Percentiles rank a stretch among this genome's conserved stretches.
phyloP scores from a whole-genome alignment of 306 rosid species.

The Hippophae rhamnoides region DNA sequence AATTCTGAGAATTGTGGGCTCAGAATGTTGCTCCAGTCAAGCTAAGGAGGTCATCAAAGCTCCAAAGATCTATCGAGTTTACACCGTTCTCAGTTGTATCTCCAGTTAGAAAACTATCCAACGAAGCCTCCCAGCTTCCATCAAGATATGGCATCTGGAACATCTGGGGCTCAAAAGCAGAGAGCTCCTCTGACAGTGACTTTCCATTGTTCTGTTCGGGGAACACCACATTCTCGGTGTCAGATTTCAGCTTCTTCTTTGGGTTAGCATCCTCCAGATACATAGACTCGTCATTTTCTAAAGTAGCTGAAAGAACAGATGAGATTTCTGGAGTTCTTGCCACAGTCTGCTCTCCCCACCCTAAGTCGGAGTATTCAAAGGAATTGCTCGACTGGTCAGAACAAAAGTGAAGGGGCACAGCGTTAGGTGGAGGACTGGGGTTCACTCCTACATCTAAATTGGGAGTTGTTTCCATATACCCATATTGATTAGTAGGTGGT shows the following conservation, averaged over 20 bases:
- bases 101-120: constrained; percentile 41
- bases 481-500: constrained; percentile 42
- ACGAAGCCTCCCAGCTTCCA: constrained; percentile 48
- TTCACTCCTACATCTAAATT: constrained; percentile 26
- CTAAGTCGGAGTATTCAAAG: constrained; percentile 58
- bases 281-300: constrained; percentile 40
- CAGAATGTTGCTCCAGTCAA: constrained; percentile 45
- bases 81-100: constrained; percentile 58
- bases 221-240: constrained; percentile 26
- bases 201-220: constrained; percentile 26
- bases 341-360: constrained; percentile 54
- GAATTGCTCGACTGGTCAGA: constrained; percentile 86
- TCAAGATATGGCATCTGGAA: too few species aligned
- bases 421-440: constrained; percentile 26
- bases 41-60: constrained; percentile 60
- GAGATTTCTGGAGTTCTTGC: constrained; percentile 75
- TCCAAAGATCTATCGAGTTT: constrained; percentile 63
- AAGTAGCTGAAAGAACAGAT: constrained; percentile 48
- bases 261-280: constrained; percentile 42
- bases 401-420: constrained; percentile 33
- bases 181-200: constrained; percentile 69
- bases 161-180: constrained; percentile 46
- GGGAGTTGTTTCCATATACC: constrained; percentile 26
- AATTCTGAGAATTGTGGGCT: constrained; percentile 19
- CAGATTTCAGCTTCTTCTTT: constrained; percentile 30